These are phyloP conservation scores for Pseudotsuga menziesii DNA, from an alignment of 75 land plant species.

Conservation along the genomic window DNA sequence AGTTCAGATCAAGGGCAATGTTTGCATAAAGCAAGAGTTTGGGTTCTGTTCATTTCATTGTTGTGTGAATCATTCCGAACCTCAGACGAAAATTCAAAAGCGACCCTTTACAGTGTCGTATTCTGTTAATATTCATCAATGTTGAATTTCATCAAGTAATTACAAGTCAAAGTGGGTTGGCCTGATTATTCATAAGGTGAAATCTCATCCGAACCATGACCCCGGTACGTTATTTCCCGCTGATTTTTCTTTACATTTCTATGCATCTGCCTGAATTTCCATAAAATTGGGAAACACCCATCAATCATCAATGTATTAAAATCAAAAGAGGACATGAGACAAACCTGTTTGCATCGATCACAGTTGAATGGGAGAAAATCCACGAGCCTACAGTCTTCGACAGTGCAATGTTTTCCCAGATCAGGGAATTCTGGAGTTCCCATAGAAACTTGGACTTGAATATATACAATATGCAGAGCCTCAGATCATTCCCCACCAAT, in stretches of 20 bases:
- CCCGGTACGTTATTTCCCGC: background rate
- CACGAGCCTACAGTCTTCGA: conserved; percentile 71
- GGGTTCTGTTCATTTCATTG: background rate
- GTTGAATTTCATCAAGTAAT: background rate
- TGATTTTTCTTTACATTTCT: background rate
- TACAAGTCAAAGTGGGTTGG: background rate
- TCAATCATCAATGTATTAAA: background rate
- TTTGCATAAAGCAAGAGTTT: background rate
- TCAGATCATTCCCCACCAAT: no score
- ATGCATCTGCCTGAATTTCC: background rate
- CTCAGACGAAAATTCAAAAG: no score
- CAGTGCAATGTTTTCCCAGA: conserved; percentile 84
- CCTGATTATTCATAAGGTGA: background rate
- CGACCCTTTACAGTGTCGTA: no score
- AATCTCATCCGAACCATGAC: background rate
- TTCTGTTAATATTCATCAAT: no score
- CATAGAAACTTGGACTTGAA: conserved; percentile 27
- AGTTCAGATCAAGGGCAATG: background rate
- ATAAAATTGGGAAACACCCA: background rate
- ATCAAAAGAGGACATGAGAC: background rate
- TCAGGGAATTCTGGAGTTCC: conserved; percentile 94
- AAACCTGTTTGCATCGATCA: conserved; percentile 83
- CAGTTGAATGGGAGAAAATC: conserved; percentile 98
- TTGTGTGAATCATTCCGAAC: background rate
- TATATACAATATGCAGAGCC: no score